Evolutionary conservation across 2,329 filamentous ascomycete species (phyloP), one percentile per base, ranked within the genome.

Genomic region (Fusarium decemcellulare): DNA sequence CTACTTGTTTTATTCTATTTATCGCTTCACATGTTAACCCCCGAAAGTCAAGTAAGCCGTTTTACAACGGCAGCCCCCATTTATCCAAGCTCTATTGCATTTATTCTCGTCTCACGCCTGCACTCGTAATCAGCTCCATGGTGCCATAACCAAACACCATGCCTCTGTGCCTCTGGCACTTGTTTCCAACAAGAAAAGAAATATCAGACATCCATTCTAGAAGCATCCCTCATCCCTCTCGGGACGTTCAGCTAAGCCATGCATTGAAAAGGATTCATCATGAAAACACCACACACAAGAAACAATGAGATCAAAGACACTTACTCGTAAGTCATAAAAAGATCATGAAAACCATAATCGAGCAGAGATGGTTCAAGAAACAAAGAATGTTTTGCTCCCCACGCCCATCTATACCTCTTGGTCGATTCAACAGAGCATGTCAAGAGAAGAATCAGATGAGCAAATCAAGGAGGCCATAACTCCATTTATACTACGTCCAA

Each of bases 191-290:
- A 39, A 27, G 11, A 4, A 37, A n/a, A 40, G 32, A 51, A 32
- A 15, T 48, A 46, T 78, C 75, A 78, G 76, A 72, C 55, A 74
- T 77, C 68, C 76, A 77, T 76, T 78, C 67, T 75, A 65, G 14
- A 65, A 62, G 65, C 72, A 75, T 76, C 74, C 64, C 51, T 61
- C 50, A 57, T 57, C 66, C 68, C 64, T 65, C 51, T 59, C 40
- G 63, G 67, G 67, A 68, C 58, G 63, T 75, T 78, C 75, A 78
- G 76, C 60, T 78, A 78, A 78, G 76, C 76, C 77, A 78, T 78
- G 76, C 76, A 74, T 73, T 69, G 37, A 69, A 71, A 61, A 68
- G 47, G 44, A 67, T 71, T 78, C 74, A 78, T 78, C 76, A 78
- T 70, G 15, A 61, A 61, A 59, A 37, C 18, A 46, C 9, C 47